Percentiles rank a stretch among this genome's conserved stretches.
These are phyloP conservation scores for Canna indica DNA, from an alignment of 176 grass and related monocot genomes.

Conservation along the genomic window DNA sequence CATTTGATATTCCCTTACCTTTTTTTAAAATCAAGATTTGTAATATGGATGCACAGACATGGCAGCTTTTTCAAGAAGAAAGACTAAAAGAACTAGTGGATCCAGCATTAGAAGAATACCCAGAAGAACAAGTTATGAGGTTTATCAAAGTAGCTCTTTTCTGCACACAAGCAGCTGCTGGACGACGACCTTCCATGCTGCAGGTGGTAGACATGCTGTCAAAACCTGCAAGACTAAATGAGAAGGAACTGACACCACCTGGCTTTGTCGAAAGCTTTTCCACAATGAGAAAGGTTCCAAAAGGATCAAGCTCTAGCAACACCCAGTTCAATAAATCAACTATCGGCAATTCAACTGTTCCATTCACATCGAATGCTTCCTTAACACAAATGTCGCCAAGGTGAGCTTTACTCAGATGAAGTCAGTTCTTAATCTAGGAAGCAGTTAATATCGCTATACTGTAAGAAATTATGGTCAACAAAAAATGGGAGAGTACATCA, in stretches of 20 bases:
- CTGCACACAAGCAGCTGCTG: conserved; percentile 62
- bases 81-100: conserved; percentile 60
- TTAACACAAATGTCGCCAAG: conserved; percentile 39
- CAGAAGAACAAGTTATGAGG: conserved; percentile 57
- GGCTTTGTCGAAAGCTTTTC: conserved; percentile 54
- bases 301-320: conserved; percentile 32
- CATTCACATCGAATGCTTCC: conserved; percentile 27
- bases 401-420: conserved; percentile 24
- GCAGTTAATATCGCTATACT: too few species aligned
- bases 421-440: too few species aligned
- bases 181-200: conserved; percentile 46
- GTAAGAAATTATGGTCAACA: too few species aligned
- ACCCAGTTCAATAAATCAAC: conserved; percentile 25
- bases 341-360: conserved; percentile 18
- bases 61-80: conserved; percentile 58
- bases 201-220: conserved; percentile 83
- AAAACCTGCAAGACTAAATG: conserved; percentile 57
- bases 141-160: conserved; percentile 87
- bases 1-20: background rate
- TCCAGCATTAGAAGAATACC: conserved; percentile 31
- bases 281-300: background rate
- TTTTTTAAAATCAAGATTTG: background rate
- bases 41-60: conserved; percentile 38
- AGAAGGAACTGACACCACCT: conserved; percentile 56
- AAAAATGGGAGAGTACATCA: too few species aligned